Percentiles rank a stretch among this genome's conserved stretches.
Conservation (phyloP, 2,329 filamentous ascomycete genomes). For the Coniella lustricola region DNA sequence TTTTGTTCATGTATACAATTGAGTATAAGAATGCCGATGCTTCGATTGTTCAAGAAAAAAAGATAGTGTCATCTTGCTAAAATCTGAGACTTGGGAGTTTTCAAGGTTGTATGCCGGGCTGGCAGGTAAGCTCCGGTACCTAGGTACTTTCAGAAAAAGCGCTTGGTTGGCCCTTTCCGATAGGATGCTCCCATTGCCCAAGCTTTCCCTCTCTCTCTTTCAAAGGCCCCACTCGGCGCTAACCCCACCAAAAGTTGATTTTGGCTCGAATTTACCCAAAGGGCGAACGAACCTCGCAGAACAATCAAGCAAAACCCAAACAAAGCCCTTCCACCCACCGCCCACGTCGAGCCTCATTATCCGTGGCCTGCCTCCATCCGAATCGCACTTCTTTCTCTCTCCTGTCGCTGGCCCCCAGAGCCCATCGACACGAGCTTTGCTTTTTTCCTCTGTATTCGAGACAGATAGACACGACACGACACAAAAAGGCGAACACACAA, state of each 20-base stretch:
- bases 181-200: neutral
- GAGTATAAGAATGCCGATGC: too few relatives aligned
- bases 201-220: neutral
- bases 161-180: neutral
- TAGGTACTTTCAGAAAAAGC: too few relatives aligned
- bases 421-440: too few relatives aligned
- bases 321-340: neutral
- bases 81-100: too few relatives aligned
- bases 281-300: neutral
- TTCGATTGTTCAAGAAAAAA: too few relatives aligned
- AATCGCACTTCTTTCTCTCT: too few relatives aligned
- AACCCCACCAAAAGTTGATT: slow-evolving; percentile 16
- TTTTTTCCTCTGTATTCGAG: neutral
- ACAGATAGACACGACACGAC: neutral
- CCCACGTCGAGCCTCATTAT: neutral
- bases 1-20: too few relatives aligned
- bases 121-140: too few relatives aligned
- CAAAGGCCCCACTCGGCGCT: neutral
- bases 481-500: neutral
- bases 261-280: slow-evolving; percentile 7
- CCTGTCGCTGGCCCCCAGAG: neutral
- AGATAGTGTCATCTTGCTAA: too few relatives aligned
- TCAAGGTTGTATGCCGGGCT: too few relatives aligned
- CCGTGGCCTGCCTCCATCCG: neutral
- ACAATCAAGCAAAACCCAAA: slow-evolving; percentile 7